These are phyloP conservation scores for Teratosphaeriaceae sp. DNA, from an alignment of 2,329 filamentous ascomycete species.

Conservation along the genomic window DNA sequence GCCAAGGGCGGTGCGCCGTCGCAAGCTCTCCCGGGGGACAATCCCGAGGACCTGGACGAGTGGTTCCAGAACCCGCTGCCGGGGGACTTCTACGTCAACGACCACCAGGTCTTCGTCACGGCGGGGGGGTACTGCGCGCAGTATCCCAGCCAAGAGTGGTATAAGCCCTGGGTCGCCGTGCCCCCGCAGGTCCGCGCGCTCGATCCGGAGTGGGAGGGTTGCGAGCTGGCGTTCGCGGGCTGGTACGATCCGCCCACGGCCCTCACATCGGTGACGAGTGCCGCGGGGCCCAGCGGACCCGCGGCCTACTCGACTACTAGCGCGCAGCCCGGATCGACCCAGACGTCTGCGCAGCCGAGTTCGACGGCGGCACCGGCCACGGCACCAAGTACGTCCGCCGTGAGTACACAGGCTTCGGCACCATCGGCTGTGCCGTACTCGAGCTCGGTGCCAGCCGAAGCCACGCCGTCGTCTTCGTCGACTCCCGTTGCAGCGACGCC, in stretches of 20 bases:
- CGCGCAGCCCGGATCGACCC: neutral
- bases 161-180: conserved; percentile 2
- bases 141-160: neutral
- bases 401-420: neutral
- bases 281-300: neutral
- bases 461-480: neutral
- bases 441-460: neutral
- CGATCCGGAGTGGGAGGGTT: neutral
- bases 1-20: neutral
- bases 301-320: neutral
- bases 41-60: neutral
- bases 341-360: neutral
- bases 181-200: neutral
- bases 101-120: neutral
- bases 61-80: neutral
- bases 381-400: neutral
- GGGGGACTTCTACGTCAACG: conserved; percentile 3
- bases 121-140: neutral
- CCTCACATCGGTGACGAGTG: neutral
- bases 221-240: conserved; percentile 2
- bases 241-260: conserved; percentile 4
- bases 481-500: neutral
- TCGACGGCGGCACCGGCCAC: neutral
- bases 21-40: neutral
- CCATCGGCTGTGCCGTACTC: neutral